Evolutionary conservation across 2,329 filamentous ascomycete genomes (phyloP), one percentile per base, ranked within the genome.

Genomic region (Cyphellophora attinorum): DNA sequence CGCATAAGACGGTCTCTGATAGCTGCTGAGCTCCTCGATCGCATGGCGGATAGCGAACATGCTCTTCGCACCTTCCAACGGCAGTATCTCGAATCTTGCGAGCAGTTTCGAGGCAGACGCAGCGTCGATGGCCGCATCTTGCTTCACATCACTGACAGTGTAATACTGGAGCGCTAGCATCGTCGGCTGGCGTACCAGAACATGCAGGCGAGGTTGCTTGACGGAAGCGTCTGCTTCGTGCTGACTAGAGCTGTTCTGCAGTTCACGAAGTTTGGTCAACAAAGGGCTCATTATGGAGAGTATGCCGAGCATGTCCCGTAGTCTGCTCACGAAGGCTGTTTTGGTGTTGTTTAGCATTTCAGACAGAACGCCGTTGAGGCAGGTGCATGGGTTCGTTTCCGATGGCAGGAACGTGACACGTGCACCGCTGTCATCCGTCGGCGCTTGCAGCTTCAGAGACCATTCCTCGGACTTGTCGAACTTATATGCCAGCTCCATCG

Each of bases 201-300:
- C 17, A 37, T 49, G 47, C 18, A 48, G 35, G 11, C 47, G 43
- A 11, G 33, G 11, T 31, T 15, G n/a, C 4, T 15, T n/a, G 4
- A 21, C 11, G 30, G 16, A 8, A 32, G 15, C 12, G 19, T 16
- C 27, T 14, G 11, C 11, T 3, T 18, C 12, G 6, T 14, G 15
- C 12, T 19, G 29, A 6, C 12, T 14, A 3, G 19, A 19, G 5
- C 15, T 6, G 16, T 33, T 23, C 29, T 47, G 42, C 5, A 49
- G 39, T 6, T 38, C 35, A 17, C 41, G 40, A 4, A 66, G 61
- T 34, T 57, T 62, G 3, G 45, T 57, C 4, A 64, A 56, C 1
- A 66, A 57, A 1, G 60, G n/a, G n/a, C n/a, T n/a, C n/a, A n/a
- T n/a, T n/a, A n/a, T n/a, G n/a, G n/a, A n/a, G n/a, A n/a, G n/a